Evolutionary conservation across 768 basidiomycete species (phyloP).

Genomic region (Lentinula raphanica): DNA sequence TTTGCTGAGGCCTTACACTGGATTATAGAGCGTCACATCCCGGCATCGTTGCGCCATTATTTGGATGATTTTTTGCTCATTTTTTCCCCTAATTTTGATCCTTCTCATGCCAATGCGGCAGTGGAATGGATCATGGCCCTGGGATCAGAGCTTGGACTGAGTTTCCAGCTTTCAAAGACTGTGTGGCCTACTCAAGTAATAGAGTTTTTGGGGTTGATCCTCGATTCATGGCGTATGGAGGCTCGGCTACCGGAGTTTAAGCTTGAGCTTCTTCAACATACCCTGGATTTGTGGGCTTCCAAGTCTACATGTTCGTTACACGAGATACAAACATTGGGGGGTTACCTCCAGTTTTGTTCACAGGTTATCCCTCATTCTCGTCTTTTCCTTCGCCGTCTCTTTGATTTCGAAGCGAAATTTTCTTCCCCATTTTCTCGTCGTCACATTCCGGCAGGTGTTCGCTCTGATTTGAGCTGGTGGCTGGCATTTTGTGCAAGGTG

Average conservation of each 20-base stretch:
- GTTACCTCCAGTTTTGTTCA: conserved; percentile 28
- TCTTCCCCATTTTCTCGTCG: conserved; percentile 13
- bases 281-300: conserved; percentile 19
- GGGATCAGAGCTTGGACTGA: conserved; percentile 22
- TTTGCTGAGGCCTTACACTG: conserved; percentile 36
- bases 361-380: conserved; percentile 27
- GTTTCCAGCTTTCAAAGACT: conserved; percentile 24
- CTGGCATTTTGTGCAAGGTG: conserved; percentile 6
- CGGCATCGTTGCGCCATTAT: conserved; percentile 25
- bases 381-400: conserved; percentile 23
- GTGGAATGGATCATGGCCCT: conserved; percentile 26
- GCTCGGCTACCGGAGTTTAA: conserved; percentile 28
- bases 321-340: conserved; percentile 26
- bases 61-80: conserved; percentile 19
- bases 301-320: conserved; percentile 15
- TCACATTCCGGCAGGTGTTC: conserved; percentile 18
- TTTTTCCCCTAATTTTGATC: conserved; percentile 13
- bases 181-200: conserved; percentile 16
- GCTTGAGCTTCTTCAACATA: conserved; percentile 17
- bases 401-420: conserved; percentile 24
- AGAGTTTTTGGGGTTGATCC: conserved; percentile 24
- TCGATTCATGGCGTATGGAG: conserved; percentile 22
- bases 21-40: conserved; percentile 31
- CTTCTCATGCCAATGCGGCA: conserved; percentile 8
- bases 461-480: conserved; percentile 27